A percentile compares a stretch with the other conserved stretches of the same genome.
Evolutionary conservation across 2,329 filamentous ascomycete species (phyloP).

Genomic region (Tetracladium maxilliforme): DNA sequence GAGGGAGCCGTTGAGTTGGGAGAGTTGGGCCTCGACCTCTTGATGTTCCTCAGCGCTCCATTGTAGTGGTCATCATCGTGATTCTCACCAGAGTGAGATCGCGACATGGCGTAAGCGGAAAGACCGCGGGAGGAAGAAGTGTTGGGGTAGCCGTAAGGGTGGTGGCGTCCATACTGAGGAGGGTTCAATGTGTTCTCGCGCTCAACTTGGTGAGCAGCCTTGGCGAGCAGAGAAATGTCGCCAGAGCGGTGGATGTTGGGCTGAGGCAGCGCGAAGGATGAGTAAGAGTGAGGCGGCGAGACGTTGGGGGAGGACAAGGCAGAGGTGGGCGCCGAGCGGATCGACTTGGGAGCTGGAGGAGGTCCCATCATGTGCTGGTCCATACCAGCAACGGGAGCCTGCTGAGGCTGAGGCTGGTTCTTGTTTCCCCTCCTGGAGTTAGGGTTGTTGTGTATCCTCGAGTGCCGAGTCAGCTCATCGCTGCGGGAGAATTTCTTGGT

Average conservation of each 20-base stretch:
- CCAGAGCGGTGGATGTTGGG: slow-evolving; percentile 54
- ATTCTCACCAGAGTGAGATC: slow-evolving; percentile 72
- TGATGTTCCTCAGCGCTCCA: slow-evolving; percentile 56
- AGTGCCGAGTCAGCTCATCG: slow-evolving; percentile 92
- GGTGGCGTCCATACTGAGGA: slow-evolving; percentile 17
- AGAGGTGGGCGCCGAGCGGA: slow-evolving; percentile 78
- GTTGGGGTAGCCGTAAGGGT: slow-evolving; percentile 17
- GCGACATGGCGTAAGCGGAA: slow-evolving; percentile 86
- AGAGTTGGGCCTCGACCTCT: slow-evolving; percentile 84
- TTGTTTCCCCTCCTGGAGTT: slow-evolving; percentile 93
- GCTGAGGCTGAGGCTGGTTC: slow-evolving; percentile 32
- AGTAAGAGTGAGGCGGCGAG: slow-evolving; percentile 85
- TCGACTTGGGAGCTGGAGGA: slow-evolving; percentile 65
- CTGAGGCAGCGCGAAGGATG: slow-evolving; percentile 55
- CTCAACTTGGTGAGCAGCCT: slow-evolving; percentile 46
- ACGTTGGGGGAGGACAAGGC: slow-evolving; percentile 87
- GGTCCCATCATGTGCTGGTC: slow-evolving; percentile 62
- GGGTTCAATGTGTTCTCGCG: slow-evolving; percentile 32
- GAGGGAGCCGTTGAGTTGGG: slow-evolving; percentile 92
- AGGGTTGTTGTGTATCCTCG: slow-evolving; percentile 96
- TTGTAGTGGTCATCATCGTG: slow-evolving; percentile 66
- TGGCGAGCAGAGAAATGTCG: slow-evolving; percentile 45
- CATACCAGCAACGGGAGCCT: slow-evolving; percentile 29
- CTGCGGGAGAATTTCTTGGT: slow-evolving; percentile 95
- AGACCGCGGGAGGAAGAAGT: slow-evolving; percentile 38